phyloP scores from a whole-genome alignment of 2,329 filamentous ascomycete genomes.

The Pseudogymnoascus sp. region DNA sequence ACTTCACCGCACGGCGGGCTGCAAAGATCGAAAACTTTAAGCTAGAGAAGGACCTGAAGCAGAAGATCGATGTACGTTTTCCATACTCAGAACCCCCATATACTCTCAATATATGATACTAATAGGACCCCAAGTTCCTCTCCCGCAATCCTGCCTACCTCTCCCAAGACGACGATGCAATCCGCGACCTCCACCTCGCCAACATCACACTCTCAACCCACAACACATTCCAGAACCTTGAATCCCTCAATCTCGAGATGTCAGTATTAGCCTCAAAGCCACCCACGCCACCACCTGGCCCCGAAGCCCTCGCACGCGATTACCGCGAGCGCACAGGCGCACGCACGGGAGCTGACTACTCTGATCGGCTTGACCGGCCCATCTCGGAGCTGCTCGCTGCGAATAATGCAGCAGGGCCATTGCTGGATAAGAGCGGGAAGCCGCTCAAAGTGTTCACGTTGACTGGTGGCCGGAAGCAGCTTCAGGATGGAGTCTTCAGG shows the following conservation, averaged over 20 bases:
- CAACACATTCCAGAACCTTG: constrained; percentile 77
- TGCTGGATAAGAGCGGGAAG: constrained; percentile 71
- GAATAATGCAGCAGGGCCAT: constrained; percentile 52
- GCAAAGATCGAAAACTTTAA: constrained; percentile 80
- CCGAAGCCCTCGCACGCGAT: constrained; percentile 37
- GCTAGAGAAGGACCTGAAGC: constrained; percentile 76
- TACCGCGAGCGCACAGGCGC: constrained; percentile 38
- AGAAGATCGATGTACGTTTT: constrained; percentile 61
- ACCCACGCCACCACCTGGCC: constrained; percentile 35
- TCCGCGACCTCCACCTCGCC: constrained; percentile 70
- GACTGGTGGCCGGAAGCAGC: constrained; percentile 64
- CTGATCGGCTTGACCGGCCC: constrained; percentile 65
- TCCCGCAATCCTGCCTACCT: constrained; percentile 49
- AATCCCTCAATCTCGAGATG: constrained; percentile 75
- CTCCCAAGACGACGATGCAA: constrained; percentile 75
- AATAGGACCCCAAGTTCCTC: constrained; percentile 42
- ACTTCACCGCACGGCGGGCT: constrained; percentile 64
- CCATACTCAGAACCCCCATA: constrained; percentile 34
- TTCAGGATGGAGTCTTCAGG: constrained; percentile 76
- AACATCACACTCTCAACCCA: constrained; percentile 67
- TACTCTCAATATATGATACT: constrained; percentile 19
- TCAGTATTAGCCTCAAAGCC: constrained; percentile 74
- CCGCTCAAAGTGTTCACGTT: constrained; percentile 88
- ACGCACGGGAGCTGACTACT: constrained; percentile 45
- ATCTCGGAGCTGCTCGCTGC: constrained; percentile 43